Evolutionary conservation across 805 yeast species (phyloP).

Genomic region (Wickerhamomyces alni): DNA sequence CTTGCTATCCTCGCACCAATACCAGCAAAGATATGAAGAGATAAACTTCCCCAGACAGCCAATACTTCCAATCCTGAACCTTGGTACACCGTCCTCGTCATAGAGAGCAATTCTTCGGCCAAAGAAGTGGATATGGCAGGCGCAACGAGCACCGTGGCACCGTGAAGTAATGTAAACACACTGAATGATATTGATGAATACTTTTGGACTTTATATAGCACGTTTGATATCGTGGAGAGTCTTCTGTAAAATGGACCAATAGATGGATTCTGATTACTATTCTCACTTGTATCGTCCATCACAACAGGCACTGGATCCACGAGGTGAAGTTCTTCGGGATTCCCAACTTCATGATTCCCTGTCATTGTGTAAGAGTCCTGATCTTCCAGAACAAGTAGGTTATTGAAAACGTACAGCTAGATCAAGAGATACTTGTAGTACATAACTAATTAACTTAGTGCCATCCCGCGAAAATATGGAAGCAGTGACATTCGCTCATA

Average conservation of each 20-base stretch:
- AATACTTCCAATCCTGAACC: conserved; percentile 42
- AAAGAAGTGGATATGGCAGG: conserved; percentile 43
- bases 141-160: conserved; percentile 43
- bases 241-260: conserved; percentile 1
- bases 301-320: conserved; percentile 1
- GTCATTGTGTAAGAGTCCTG: background rate
- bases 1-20: conserved; percentile 36
- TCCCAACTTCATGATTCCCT: background rate
- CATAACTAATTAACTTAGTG: too few species aligned
- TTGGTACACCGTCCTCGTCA: conserved; percentile 60
- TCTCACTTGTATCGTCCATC: background rate
- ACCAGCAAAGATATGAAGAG: conserved; percentile 51
- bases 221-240: conserved; percentile 9
- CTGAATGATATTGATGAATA: conserved; percentile 56
- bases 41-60: conserved; percentile 40
- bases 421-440: too few species aligned
- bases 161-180: conserved; percentile 52
- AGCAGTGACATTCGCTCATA: too few species aligned
- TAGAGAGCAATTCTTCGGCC: conserved; percentile 50
- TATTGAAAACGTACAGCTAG: too few species aligned
- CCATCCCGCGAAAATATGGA: too few species aligned
- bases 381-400: too few species aligned
- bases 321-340: background rate
- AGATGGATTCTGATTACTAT: background rate
- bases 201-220: conserved; percentile 37